These are phyloP conservation scores for Ambrosiella beaveri DNA, from an alignment of 2,329 filamentous ascomycete genomes.

Conservation along the genomic window DNA sequence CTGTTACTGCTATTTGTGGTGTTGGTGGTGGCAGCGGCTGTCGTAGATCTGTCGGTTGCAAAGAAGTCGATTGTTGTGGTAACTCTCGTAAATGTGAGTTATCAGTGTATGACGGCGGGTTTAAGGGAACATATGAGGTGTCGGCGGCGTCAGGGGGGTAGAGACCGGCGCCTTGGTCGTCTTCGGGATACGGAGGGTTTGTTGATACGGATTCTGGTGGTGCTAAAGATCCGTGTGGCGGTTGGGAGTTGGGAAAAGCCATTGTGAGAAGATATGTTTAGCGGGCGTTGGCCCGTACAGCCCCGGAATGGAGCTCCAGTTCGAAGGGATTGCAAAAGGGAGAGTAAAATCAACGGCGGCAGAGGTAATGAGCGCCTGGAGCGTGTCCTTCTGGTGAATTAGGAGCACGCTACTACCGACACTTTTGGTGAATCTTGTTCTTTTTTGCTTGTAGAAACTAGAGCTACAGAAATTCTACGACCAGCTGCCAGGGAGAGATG, in stretches of 20 bases:
- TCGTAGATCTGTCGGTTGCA: neutral
- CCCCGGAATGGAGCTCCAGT: slow-evolving; percentile 13
- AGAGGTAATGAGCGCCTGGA: neutral
- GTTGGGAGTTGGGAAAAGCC: slow-evolving; percentile 3
- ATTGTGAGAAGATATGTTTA: slow-evolving; percentile 11
- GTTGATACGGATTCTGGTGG: neutral
- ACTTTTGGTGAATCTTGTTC: too few relatives aligned
- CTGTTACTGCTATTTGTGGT: slow-evolving; percentile 12
- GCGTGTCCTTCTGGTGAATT: neutral
- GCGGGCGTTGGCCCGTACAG: slow-evolving; percentile 13
- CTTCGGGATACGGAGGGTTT: neutral
- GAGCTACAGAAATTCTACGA: neutral
- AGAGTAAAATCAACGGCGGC: slow-evolving; percentile 2
- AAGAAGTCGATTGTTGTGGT: slow-evolving; percentile 1
- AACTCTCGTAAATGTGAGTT: neutral
- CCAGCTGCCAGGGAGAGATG: neutral
- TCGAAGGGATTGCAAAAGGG: slow-evolving; percentile 13
- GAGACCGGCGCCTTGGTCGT: neutral
- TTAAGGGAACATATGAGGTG: neutral
- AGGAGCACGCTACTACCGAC: neutral
- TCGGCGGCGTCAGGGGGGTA: neutral
- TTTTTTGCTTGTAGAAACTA: neutral
- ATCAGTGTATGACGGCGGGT: neutral
- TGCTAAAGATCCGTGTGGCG: neutral
- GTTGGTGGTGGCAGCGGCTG: slow-evolving; percentile 10